phyloP scores from a whole-genome alignment of 257 asterid genomes.

The Anisodus acutangulus region DNA sequence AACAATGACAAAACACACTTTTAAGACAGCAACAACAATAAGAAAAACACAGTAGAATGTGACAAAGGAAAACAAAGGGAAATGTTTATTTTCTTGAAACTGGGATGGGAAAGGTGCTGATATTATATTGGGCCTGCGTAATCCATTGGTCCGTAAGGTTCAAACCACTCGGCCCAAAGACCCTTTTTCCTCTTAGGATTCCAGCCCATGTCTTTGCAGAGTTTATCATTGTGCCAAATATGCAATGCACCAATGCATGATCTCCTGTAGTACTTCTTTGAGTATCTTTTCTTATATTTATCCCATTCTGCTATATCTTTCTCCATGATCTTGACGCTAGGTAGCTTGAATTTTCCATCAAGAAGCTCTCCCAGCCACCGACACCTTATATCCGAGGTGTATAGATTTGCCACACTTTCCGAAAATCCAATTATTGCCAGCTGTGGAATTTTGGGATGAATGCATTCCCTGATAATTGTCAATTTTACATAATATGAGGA shows the following conservation, averaged over 20 bases:
- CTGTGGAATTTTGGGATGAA: slow-evolving; percentile 3
- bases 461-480: neutral
- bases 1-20: neutral
- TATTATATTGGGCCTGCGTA: slow-evolving; percentile 33
- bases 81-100: no score
- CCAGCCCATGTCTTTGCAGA: slow-evolving; percentile 65
- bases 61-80: neutral
- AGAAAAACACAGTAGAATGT: neutral
- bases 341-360: slow-evolving; percentile 53
- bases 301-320: slow-evolving; percentile 48
- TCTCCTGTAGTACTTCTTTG: slow-evolving; percentile 44
- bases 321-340: slow-evolving; percentile 56
- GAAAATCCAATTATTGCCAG: slow-evolving; percentile 24
- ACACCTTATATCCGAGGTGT: slow-evolving; percentile 48
- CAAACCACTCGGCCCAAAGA: slow-evolving; percentile 47
- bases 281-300: slow-evolving; percentile 43
- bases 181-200: slow-evolving; percentile 52
- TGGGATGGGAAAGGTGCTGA: neutral
- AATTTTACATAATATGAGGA: no score
- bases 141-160: slow-evolving; percentile 58
- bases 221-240: slow-evolving; percentile 57
- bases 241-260: slow-evolving; percentile 49
- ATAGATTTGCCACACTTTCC: neutral
- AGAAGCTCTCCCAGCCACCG: slow-evolving; percentile 56
- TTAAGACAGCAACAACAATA: neutral